Evolutionary conservation across 352 stramenopile species (phyloP), one percentile per base, ranked within the genome.

Genomic region (Stramenopiles sp.): DNA sequence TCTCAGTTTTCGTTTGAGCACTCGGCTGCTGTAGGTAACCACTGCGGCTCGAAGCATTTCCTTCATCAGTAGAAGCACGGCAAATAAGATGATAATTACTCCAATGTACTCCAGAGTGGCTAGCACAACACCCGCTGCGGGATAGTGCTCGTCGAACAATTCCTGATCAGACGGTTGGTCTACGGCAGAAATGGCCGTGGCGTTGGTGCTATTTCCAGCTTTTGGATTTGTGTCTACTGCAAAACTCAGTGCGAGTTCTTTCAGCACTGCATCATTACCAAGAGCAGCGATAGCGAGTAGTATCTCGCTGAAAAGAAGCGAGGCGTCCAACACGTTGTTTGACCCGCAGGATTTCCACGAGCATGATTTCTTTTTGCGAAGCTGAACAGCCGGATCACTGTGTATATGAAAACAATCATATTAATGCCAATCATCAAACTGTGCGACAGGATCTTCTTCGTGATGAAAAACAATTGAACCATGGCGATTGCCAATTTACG

Each of bases 301-400:
- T 71, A 33, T 71, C 35, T 71, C 53, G 4, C 53, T 33, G 2
- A 71, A 4, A 4, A 71, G 35, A 2, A 71, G 12, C 12, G 35
- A 6, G 35, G 35, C 2, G 35, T 71, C 53, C 12, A 71, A 6
- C 4, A 31, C 6, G 6, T 71, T 71, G 12, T 71, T 71, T 6
- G 35, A 4, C 4, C 53, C 53, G 35, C 2, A 71, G 6, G 31
- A 31, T 71, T 71, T 2, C 12, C 35, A 35, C 31, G 53, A 71
- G 35, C 53, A 71, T 71, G n/a, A n/a, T n/a, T n/a, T n/a, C n/a
- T 71, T 71, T 6, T 71, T 71, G 35, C 4, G 33, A 6, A 31
- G 53, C 35, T 71, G 53, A 71, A 71, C 12, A 71, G 33, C 35
- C 2, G 53, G 31, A 35, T 71, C 35, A 33, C 53, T 71, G 53